Conservation (phyloP, 2,329 filamentous ascomycete genomes). For the Helotiales sp. region DNA sequence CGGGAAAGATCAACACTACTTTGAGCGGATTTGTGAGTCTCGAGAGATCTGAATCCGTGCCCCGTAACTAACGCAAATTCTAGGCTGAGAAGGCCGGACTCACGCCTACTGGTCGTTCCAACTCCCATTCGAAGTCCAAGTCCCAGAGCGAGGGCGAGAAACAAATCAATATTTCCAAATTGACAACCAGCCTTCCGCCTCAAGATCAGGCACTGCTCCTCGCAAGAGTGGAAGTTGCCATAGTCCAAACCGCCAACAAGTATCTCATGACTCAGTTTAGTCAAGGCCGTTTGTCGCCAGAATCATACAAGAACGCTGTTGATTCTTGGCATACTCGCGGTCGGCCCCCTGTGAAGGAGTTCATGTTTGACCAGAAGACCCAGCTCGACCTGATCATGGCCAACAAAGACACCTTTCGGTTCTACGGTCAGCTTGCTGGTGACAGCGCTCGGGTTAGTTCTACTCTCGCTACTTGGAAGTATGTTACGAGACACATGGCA, state of each 20-base stretch:
- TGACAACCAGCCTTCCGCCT: conserved; percentile 29
- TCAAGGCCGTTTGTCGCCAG: conserved; percentile 31
- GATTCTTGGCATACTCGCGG: conserved; percentile 44
- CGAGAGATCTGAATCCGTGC: not conserved
- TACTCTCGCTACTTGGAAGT: conserved; percentile 49
- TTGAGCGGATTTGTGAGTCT: conserved; percentile 33
- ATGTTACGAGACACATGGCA: conserved; percentile 45
- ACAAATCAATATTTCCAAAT: conserved; percentile 17
- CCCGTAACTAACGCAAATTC: not conserved
- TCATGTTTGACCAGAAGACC: conserved; percentile 51
- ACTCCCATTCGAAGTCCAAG: not conserved
- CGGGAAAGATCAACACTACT: conserved; percentile 32
- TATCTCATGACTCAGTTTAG: conserved; percentile 36
- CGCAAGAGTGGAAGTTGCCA: conserved; percentile 35
- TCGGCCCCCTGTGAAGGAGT: conserved; percentile 48
- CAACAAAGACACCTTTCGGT: conserved; percentile 46
- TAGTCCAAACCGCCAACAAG: conserved; percentile 33
- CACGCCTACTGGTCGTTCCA: conserved; percentile 12
- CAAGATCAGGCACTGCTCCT: conserved; percentile 32
- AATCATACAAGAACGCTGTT: conserved; percentile 33
- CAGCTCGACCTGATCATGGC: conserved; percentile 47
- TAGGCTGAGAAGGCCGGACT: conserved; percentile 35
- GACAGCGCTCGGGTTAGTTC: conserved; percentile 40
- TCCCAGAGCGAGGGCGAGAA: conserved; percentile 14
- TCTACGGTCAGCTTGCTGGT: conserved; percentile 43